phyloP scores from a whole-genome alignment of 1,284 basidiomycete genomes.

The Cutaneotrichosporon cavernicola region DNA sequence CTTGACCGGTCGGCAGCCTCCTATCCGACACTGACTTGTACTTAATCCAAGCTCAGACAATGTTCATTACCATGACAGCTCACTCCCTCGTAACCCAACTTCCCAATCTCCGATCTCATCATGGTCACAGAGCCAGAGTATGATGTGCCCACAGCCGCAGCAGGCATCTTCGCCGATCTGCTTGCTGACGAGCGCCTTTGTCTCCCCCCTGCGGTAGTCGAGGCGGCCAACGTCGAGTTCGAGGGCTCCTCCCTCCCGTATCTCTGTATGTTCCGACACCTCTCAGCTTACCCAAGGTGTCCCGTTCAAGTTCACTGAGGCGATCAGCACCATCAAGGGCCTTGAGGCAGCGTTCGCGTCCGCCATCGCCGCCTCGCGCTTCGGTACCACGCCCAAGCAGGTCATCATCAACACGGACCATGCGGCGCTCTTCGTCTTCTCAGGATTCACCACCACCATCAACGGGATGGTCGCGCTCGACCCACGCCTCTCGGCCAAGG shows the following conservation, averaged over 20 bases:
- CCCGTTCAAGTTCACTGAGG: slow-evolving; percentile 21
- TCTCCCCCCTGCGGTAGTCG: slow-evolving; percentile 13
- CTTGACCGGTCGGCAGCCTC: not conserved
- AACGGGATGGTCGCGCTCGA: slow-evolving; percentile 8
- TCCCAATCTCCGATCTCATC: too few species aligned
- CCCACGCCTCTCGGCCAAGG: not conserved
- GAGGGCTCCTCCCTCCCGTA: slow-evolving; percentile 7
- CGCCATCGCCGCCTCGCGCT: slow-evolving; percentile 15
- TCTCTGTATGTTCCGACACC: not conserved
- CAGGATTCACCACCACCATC: slow-evolving; percentile 3
- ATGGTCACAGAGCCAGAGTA: slow-evolving; percentile 4
- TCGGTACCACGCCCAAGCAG: not conserved
- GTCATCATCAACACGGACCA: slow-evolving; percentile 15
- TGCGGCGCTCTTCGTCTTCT: slow-evolving; percentile 17
- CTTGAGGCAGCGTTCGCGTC: slow-evolving; percentile 20
- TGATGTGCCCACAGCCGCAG: slow-evolving; percentile 10
- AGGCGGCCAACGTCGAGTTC: slow-evolving; percentile 9
- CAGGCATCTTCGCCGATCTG: slow-evolving; percentile 7
- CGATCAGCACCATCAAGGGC: slow-evolving; percentile 17
- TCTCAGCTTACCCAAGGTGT: slow-evolving; percentile 1
- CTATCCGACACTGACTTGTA: not conserved
- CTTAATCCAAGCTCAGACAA: not conserved
- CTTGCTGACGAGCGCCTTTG: slow-evolving; percentile 16
- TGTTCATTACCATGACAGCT: not conserved
- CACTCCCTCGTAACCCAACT: not conserved